Evolutionary conservation across 306 rosid genomes (phyloP).

Genomic region (Canavalia ensiformis): DNA sequence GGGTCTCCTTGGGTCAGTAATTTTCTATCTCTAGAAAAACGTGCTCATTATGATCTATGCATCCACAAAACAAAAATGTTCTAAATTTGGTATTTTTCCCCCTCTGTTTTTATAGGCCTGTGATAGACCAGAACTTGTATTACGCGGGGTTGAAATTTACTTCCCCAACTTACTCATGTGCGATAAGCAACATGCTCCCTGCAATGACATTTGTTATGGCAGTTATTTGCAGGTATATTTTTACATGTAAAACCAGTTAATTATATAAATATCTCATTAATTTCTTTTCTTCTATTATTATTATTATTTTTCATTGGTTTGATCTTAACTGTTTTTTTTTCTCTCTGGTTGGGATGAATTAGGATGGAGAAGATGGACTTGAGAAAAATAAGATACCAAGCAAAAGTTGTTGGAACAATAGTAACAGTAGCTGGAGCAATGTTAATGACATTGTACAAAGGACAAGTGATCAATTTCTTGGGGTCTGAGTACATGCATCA

Average conservation of each 20-base stretch:
- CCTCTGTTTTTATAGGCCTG: constrained; percentile 65
- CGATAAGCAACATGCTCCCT: constrained; percentile 90
- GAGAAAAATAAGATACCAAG: constrained; percentile 68
- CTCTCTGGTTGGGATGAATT: constrained; percentile 12
- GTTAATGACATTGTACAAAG: constrained; percentile 95
- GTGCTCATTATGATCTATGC: not conserved
- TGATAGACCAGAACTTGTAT: constrained; percentile 91
- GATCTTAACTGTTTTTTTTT: constrained; percentile 24
- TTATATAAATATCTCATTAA: not conserved
- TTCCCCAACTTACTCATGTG: constrained; percentile 90
- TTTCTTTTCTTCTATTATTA: not conserved
- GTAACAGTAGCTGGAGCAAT: constrained; percentile 89
- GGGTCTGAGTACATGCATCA: constrained; percentile 62
- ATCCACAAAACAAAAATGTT: not conserved
- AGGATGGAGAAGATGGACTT: constrained; percentile 88
- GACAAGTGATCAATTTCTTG: constrained; percentile 69
- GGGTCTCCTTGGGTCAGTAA: constrained; percentile 92
- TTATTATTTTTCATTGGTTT: constrained; percentile 24
- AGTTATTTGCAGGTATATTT: constrained; percentile 74
- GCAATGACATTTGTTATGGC: constrained; percentile 96
- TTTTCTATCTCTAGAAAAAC: not conserved
- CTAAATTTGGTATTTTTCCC: not conserved
- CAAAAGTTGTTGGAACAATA: constrained; percentile 83
- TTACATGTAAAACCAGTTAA: not conserved
- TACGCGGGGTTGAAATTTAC: constrained; percentile 87